Percentiles rank a stretch among this genome's conserved stretches.
phyloP scores from a whole-genome alignment of 164 flowering plant genomes.

The Annona cherimola region DNA sequence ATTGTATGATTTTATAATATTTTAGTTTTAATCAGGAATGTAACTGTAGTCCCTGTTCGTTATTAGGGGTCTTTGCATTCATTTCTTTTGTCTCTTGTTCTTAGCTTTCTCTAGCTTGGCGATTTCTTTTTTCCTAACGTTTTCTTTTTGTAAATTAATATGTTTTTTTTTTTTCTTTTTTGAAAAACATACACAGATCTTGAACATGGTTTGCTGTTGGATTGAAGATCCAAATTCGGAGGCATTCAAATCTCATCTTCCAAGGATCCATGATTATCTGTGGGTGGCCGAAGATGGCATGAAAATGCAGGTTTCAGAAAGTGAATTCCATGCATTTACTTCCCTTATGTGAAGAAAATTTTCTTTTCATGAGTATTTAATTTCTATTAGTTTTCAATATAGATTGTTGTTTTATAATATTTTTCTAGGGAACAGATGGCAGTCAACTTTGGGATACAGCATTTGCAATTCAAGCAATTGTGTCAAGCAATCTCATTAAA shows the following conservation, averaged over 20 bases:
- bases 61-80: too few relatives aligned
- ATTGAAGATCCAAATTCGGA: slow-evolving; percentile 69
- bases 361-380: too few relatives aligned
- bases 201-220: slow-evolving; percentile 86
- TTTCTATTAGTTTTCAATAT: too few relatives aligned
- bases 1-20: too few relatives aligned
- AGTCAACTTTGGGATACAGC: slow-evolving; percentile 73
- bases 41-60: too few relatives aligned
- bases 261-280: slow-evolving; percentile 62
- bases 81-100: not conserved
- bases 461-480: slow-evolving; percentile 57
- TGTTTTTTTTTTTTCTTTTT: too few relatives aligned
- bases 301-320: slow-evolving; percentile 18
- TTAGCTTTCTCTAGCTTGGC: not conserved
- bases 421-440: slow-evolving; percentile 58
- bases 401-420: not conserved
- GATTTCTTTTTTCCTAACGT: not conserved
- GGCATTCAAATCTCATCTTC: slow-evolving; percentile 63
- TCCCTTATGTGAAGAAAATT: too few relatives aligned
- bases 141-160: too few relatives aligned
- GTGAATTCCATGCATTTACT: not conserved
- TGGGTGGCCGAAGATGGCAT: slow-evolving; percentile 66
- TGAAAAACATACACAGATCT: slow-evolving; percentile 27
- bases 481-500: slow-evolving; percentile 42
- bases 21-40: too few relatives aligned